phyloP scores from a whole-genome alignment of 345 rosid species.

The Euphorbia lathyris region DNA sequence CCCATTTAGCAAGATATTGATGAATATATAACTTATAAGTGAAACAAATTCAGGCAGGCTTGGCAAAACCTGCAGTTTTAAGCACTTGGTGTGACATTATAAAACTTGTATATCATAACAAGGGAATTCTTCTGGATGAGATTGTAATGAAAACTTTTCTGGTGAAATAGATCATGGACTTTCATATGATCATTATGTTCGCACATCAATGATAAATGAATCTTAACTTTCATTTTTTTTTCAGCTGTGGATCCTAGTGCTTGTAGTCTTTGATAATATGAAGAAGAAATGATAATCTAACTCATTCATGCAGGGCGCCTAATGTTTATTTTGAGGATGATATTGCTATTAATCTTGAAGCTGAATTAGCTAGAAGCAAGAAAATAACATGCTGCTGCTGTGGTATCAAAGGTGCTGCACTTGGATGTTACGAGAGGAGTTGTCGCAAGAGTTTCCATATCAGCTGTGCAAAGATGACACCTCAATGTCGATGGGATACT shows the following conservation, averaged over 20 bases:
- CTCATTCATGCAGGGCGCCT: constrained; percentile 64
- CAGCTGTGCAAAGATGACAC: constrained; percentile 60
- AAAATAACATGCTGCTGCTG: constrained; percentile 77
- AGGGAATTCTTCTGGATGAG: neutral
- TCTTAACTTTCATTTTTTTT: neutral
- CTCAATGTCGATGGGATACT: constrained; percentile 84
- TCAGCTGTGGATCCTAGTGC: neutral
- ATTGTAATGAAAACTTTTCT: neutral
- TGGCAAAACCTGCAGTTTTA: neutral
- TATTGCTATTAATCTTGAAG: constrained; percentile 72
- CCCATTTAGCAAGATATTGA: neutral
- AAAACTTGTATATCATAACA: neutral
- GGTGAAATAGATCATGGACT: neutral
- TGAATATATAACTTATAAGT: neutral
- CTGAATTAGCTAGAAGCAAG: constrained; percentile 75
- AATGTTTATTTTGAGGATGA: constrained; percentile 74
- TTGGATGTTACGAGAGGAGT: constrained; percentile 80
- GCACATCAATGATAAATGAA: neutral
- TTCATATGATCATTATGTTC: neutral
- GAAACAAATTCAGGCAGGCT: neutral
- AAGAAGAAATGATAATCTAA: constrained; percentile 4
- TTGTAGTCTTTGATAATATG: neutral
- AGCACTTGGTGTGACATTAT: neutral
- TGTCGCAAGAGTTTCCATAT: constrained; percentile 76
- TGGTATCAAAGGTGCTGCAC: constrained; percentile 89